phyloP scores from a whole-genome alignment of 352 stramenopile genomes.

The Peronospora destructor region DNA sequence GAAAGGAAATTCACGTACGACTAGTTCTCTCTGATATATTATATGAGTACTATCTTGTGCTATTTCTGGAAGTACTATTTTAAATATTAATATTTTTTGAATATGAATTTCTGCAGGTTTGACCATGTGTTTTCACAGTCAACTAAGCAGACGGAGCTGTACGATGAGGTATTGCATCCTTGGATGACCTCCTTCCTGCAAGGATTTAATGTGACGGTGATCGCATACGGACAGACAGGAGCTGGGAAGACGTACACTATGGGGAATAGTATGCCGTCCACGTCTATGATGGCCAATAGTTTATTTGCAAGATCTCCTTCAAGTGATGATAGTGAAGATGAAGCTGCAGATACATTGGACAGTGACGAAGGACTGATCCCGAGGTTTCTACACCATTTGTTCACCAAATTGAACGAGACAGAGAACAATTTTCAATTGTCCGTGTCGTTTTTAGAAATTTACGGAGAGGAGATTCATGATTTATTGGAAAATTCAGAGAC shows the following conservation, averaged over 20 bases:
- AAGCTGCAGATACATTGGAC: constrained; percentile 24
- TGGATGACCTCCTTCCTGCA: constrained; percentile 79
- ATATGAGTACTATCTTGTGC: background rate
- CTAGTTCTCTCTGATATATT: background rate
- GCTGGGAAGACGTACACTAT: constrained; percentile 85
- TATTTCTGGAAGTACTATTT: constrained; percentile 4
- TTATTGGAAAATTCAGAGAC: constrained; percentile 65
- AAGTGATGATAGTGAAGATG: constrained; percentile 17
- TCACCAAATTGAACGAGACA: constrained; percentile 41
- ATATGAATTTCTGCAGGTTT: constrained; percentile 35
- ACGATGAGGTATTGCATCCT: constrained; percentile 64
- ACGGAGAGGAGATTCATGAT: constrained; percentile 96
- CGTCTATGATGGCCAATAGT: constrained; percentile 30
- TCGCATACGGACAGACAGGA: constrained; percentile 82
- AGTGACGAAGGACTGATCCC: constrained; percentile 72
- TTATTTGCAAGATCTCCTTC: constrained; percentile 26
- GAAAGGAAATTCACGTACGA: constrained; percentile 62
- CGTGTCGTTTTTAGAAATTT: constrained; percentile 94
- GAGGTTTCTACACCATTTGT: constrained; percentile 79
- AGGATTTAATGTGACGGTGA: constrained; percentile 86
- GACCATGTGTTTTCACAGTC: constrained; percentile 71
- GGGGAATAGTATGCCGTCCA: constrained; percentile 56
- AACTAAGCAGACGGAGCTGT: constrained; percentile 58
- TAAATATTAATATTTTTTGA: background rate
- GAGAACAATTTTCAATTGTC: constrained; percentile 40